A percentile compares a stretch with the other conserved stretches of the same genome.
These are phyloP conservation scores for Nakazawaea pomicola DNA, from an alignment of 805 yeast species.

Conservation along the genomic window DNA sequence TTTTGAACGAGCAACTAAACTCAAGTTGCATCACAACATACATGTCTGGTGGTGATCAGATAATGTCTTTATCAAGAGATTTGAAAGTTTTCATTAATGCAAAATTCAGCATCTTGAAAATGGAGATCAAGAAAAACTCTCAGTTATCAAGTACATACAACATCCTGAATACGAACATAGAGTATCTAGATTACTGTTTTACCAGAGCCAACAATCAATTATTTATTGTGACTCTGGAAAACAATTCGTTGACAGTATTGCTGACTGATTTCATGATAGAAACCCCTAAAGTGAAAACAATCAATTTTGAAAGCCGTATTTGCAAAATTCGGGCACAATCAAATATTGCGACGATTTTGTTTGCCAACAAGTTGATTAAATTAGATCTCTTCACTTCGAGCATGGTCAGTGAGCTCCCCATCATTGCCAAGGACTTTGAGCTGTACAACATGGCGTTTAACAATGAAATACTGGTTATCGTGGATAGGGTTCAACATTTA, in stretches of 20 bases:
- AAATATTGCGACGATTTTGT: not conserved
- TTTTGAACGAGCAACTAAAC: slow-evolving; percentile 19
- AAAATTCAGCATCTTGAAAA: slow-evolving; percentile 11
- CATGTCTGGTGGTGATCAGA: not conserved
- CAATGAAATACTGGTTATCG: not conserved
- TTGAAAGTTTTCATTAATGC: slow-evolving; percentile 13
- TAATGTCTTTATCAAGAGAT: slow-evolving; percentile 13
- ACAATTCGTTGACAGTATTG: not conserved
- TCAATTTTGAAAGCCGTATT: too few species aligned
- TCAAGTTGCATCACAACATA: not conserved
- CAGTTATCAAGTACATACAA: slow-evolving; percentile 1
- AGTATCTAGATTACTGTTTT: slow-evolving; percentile 5
- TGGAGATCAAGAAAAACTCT: slow-evolving; percentile 8
- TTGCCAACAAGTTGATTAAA: not conserved
- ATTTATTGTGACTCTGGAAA: not conserved
- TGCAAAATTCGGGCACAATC: too few species aligned
- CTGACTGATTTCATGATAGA: not conserved
- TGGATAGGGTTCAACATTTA: not conserved
- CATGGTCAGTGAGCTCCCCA: not conserved
- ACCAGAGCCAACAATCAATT: not conserved
- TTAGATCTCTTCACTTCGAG: not conserved
- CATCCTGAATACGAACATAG: slow-evolving; percentile 1
- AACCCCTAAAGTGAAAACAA: too few species aligned
- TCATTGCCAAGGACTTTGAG: not conserved
- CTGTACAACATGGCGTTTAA: slow-evolving; percentile 6